Base-by-base conservation (phyloP, 345 rosid species). In the Hypericum perforatum region DNA sequence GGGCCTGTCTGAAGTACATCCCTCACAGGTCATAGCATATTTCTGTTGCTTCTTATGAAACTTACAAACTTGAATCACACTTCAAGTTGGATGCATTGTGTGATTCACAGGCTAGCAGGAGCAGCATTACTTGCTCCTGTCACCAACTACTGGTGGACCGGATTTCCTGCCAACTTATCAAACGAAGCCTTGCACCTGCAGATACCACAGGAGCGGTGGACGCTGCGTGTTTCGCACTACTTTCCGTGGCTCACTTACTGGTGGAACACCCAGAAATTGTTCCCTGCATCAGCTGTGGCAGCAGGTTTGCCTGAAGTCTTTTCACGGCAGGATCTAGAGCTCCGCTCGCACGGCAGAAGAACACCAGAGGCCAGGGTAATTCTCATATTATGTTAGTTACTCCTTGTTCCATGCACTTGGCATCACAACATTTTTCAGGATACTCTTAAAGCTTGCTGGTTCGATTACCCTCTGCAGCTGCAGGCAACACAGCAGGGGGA, bases 91-190 rank as follows among this genome's bases (percentile, higher is more conserved):
- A 22, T 22, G 2, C 32, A 1, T 22, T 11, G 9, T 38, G 38
- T 11, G 7, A 7, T 8, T 41, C 11, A 15, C 63, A 65, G 64
- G 61, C 45, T 66, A 45, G 65, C 70, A 7, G 70, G 70, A 49
- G 70, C 57, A 6, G 50, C 65, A n/a, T 45, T 60, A 10, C 6
- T 66, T 5, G 57, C 61, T 1, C 65, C 70, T 10, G 70, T 55
- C 29, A 49, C 56, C 16, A 66, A 66, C 65, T 66, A 60, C 47
- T 66, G 70, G 70, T 66, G 70, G 70, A 55, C 70, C 14, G 58
- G 65, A 8, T 55, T 66, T 43, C 65, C 70, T 1, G 61, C 61
- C 42, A 55, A 66, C 43, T 49, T 66, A 48, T 54, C 62, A 0
- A 54, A 29, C 2, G 52, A 66, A 55, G 64, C 70, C 10, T 66